Base-by-base conservation (phyloP, 169 alveolate genomes). In the Plasmodium coatneyi region DNA sequence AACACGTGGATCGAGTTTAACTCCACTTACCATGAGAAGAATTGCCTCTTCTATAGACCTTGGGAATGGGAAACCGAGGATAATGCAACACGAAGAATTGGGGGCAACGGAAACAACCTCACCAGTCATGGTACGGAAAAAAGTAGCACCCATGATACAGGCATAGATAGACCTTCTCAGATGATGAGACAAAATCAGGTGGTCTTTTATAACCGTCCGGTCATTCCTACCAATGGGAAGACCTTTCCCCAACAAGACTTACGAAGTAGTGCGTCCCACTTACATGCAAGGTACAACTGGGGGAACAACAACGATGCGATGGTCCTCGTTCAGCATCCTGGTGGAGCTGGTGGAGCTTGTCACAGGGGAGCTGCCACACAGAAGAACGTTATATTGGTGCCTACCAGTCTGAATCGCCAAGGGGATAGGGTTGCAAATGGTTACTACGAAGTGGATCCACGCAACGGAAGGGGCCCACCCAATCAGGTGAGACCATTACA, bases 1-100 rank as follows among this genome's bases (percentile, higher is more conserved):
- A 71, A 49, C 34, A 72, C 79, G 1, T 84, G 92, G 92, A 9
- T 84, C 19, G 92, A 84, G 36, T 46, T 84, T 30, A 71, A 82
- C 10, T 82, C 80, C 19, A 2, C 39, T 5, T 72, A 84, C 76
- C 92, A 84, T 49, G 79, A 84, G 5, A 71, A 22, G 1, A 41
- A 41, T 6, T 83, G 92, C 39, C 92, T 82, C 16, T 43, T 43
- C 6, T 43, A 43, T 7, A 43, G 52, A 10, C 52, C 52, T 9
- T 43, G 52, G 52, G 52, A 43, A 10, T 43, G 52, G 52, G 52
- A 10, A 1, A 43, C 2, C 16, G 16, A 32, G 39, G 39, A 32
- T 32, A 32, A 32, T 32, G 3, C 39, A 3, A 32, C 39, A 3
- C 39, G 39, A 3, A 32, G 3, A 1, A 32, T 32, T 32, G 3